phyloP scores from a whole-genome alignment of 202 grass and related monocot genomes.

The Carex sylvatica region DNA sequence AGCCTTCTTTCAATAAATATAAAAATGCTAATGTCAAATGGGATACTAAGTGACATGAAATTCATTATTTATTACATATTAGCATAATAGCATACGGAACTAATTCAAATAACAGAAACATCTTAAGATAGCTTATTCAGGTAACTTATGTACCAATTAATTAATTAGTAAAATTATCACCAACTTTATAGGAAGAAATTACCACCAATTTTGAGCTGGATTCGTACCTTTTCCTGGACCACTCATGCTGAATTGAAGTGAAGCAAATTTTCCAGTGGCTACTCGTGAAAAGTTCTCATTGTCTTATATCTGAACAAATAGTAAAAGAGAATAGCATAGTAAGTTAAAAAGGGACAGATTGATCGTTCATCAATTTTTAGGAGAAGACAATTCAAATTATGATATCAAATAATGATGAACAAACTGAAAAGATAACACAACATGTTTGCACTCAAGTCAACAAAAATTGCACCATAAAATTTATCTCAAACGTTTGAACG shows the following conservation, averaged over 20 bases:
- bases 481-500: neutral
- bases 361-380: neutral
- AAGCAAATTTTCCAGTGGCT: neutral
- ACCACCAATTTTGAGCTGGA: neutral
- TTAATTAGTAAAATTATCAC: neutral
- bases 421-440: neutral
- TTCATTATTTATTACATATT: neutral
- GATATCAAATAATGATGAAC: neutral
- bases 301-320: constrained; percentile 2
- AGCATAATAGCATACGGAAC: neutral
- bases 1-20: neutral
- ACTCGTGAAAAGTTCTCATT: neutral
- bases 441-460: neutral
- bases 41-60: neutral
- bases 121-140: neutral
- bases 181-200: neutral
- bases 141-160: neutral
- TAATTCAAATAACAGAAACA: neutral
- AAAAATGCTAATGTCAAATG: neutral
- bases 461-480: neutral
- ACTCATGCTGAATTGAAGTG: neutral
- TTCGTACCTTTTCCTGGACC: neutral
- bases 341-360: neutral
- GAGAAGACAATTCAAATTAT: neutral
- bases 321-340: neutral